Conservation (phyloP, 495 filamentous ascomycete genomes). For the Lichina pygmaea region DNA sequence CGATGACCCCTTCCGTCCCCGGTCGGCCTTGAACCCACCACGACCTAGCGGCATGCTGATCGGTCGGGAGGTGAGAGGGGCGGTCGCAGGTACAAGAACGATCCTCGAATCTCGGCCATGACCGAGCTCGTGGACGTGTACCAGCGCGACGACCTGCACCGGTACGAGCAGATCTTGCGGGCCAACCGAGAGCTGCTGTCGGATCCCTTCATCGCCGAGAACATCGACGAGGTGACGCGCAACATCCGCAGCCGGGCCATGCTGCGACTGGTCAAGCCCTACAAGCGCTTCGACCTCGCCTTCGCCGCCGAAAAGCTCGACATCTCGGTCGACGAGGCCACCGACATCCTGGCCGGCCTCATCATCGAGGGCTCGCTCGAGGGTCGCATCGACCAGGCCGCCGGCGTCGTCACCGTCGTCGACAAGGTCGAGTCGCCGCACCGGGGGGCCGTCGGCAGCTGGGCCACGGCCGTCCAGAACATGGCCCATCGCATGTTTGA, state of each 20-base stretch:
- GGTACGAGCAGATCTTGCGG: conserved; percentile 66
- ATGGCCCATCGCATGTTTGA: no score
- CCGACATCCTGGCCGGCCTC: conserved; percentile 78
- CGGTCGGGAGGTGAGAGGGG: neutral
- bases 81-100: conserved; percentile 44
- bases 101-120: conserved; percentile 87
- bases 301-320: conserved; percentile 72
- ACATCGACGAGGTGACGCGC: conserved; percentile 95
- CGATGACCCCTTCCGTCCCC: neutral
- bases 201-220: conserved; percentile 93
- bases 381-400: conserved; percentile 32
- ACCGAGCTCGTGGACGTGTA: conserved; percentile 91
- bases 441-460: no score
- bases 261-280: conserved; percentile 78
- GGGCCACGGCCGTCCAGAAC: no score
- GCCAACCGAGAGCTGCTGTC: conserved; percentile 66
- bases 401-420: no score
- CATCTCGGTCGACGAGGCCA: conserved; percentile 60
- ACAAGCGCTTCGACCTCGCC: conserved; percentile 64
- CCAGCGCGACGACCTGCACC: conserved; percentile 81
- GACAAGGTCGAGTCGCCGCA: no score
- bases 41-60: no score
- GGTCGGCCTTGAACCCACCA: neutral
- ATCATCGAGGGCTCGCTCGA: conserved; percentile 72
- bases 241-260: conserved; percentile 95